Evolutionary conservation across 495 filamentous ascomycete species (phyloP).

Genomic region (Glarea lozoyensis): DNA sequence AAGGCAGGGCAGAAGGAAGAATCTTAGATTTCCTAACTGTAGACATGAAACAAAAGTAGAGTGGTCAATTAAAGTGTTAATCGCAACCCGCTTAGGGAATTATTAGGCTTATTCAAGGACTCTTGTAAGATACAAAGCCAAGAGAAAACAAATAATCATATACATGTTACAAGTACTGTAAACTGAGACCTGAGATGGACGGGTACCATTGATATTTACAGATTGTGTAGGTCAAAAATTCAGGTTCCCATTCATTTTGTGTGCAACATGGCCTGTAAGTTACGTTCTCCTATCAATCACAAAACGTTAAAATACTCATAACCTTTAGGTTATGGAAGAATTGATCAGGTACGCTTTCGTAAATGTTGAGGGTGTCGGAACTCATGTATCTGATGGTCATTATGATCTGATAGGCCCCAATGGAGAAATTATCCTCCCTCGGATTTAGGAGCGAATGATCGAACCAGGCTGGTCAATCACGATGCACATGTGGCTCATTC

Average conservation of each 20-base stretch:
- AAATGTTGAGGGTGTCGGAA: conserved; percentile 37
- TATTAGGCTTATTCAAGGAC: too few relatives aligned
- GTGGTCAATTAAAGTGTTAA: too few relatives aligned
- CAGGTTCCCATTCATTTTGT: conserved; percentile 54
- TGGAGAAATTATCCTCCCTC: conserved; percentile 39
- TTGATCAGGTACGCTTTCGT: conserved; percentile 38
- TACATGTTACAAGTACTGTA: too few relatives aligned
- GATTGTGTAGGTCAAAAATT: conserved; percentile 59
- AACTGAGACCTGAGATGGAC: too few relatives aligned
- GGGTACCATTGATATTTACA: conserved; percentile 53
- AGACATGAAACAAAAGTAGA: too few relatives aligned
- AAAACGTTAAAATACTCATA: neutral
- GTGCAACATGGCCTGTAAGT: conserved; percentile 54
- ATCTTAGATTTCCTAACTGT: too few relatives aligned
- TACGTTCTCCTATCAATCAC: neutral
- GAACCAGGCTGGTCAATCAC: conserved; percentile 61
- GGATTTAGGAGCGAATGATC: conserved; percentile 42
- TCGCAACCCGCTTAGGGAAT: too few relatives aligned
- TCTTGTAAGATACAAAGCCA: too few relatives aligned
- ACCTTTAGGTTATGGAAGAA: conserved; percentile 42
- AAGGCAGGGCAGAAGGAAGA: too few relatives aligned
- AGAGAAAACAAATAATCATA: too few relatives aligned
- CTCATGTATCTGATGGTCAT: conserved; percentile 36
- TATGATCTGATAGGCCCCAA: conserved; percentile 39
- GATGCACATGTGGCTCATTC: conserved; percentile 90